Evolutionary conservation across 108 stramenopile genomes (phyloP).

Genomic region (Fistulifera pelliculosa): DNA sequence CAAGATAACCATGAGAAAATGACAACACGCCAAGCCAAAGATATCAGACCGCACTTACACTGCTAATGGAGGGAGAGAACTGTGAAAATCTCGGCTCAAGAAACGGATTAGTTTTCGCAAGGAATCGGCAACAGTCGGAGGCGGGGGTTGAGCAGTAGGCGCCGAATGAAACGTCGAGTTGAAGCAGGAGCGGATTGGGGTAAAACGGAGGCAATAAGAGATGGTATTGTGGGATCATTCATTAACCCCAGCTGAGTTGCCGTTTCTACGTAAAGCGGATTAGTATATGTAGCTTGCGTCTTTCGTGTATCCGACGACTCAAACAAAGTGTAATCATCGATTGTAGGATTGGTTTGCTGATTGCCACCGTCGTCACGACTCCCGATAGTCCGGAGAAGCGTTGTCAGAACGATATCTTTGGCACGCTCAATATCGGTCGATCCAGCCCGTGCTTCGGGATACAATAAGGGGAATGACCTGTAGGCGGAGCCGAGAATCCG

Average conservation of each 20-base stretch:
- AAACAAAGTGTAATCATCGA: conserved; percentile 16
- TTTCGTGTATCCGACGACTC: conserved; percentile 13
- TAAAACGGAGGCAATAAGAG: conserved; percentile 42
- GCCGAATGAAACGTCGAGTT: conserved; percentile 45
- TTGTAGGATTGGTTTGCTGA: not conserved
- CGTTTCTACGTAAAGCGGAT: conserved; percentile 68
- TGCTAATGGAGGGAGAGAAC: conserved; percentile 8
- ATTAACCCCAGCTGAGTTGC: conserved; percentile 73
- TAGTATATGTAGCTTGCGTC: conserved; percentile 15
- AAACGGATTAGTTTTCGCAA: conserved; percentile 46
- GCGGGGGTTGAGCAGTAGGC: conserved; percentile 73
- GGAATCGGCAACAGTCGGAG: conserved; percentile 53
- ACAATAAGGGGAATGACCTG: conserved; percentile 29
- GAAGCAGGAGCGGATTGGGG: conserved; percentile 58
- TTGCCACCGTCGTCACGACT: not conserved
- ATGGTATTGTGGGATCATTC: conserved; percentile 54
- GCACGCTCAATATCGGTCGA: conserved; percentile 37
- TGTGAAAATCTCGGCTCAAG: conserved; percentile 15
- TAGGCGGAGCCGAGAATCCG: conserved; percentile 15
- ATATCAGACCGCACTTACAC: too few relatives aligned
- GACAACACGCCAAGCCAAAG: too few relatives aligned
- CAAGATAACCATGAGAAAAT: too few relatives aligned
- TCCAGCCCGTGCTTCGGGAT: conserved; percentile 21
- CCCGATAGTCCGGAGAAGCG: conserved; percentile 16
- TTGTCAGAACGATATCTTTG: conserved; percentile 32